Conservation (phyloP, 2,329 filamentous ascomycete species). For the Stenocarpella maydis region DNA sequence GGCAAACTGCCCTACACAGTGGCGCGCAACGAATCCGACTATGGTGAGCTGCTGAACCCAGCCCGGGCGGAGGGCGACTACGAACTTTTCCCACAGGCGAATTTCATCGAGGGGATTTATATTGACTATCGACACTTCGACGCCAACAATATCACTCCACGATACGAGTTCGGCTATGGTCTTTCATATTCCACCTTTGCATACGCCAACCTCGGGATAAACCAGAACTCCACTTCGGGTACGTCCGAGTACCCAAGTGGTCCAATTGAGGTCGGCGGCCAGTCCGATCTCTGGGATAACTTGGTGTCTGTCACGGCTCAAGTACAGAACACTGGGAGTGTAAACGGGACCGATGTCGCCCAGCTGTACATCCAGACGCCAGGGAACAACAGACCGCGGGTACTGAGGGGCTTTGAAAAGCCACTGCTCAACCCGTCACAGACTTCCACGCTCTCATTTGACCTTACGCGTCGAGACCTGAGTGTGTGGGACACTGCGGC, state of each 20-base stretch:
- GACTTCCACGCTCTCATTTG: conserved; percentile 56
- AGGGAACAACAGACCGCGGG: conserved; percentile 56
- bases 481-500: conserved; percentile 70
- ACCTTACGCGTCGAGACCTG: conserved; percentile 68
- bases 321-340: conserved; percentile 52
- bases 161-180: conserved; percentile 66
- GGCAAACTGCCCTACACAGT: conserved; percentile 70
- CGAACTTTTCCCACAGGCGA: conserved; percentile 57
- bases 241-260: conserved; percentile 49
- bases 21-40: conserved; percentile 63
- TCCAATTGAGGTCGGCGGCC: conserved; percentile 52
- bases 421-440: conserved; percentile 56
- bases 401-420: conserved; percentile 75
- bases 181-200: conserved; percentile 64
- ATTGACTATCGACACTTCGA: conserved; percentile 66
- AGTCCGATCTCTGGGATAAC: conserved; percentile 57
- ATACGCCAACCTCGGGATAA: conserved; percentile 53
- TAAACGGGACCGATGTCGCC: conserved; percentile 55
- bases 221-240: conserved; percentile 40
- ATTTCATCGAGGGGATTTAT: conserved; percentile 61
- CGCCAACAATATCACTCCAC: conserved; percentile 54
- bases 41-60: conserved; percentile 54
- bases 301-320: conserved; percentile 50
- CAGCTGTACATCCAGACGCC: conserved; percentile 59
- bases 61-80: conserved; percentile 58